phyloP scores from a whole-genome alignment of 805 yeast species.

The Pichia cabralensis region DNA sequence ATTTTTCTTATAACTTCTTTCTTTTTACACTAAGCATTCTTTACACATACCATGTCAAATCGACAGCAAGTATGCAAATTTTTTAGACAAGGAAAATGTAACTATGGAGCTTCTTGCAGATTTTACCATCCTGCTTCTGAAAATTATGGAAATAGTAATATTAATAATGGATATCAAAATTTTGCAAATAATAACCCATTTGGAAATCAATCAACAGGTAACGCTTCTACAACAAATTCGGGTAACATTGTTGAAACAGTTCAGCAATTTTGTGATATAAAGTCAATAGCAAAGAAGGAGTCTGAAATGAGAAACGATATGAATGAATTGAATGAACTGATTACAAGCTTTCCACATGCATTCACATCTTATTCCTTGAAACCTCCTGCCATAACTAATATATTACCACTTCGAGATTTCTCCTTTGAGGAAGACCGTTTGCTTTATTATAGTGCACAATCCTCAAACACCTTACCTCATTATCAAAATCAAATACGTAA shows the following conservation, averaged over 20 bases:
- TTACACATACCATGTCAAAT: too few relatives aligned
- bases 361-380: constrained; percentile 40
- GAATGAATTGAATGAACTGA: constrained; percentile 7
- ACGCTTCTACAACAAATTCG: neutral
- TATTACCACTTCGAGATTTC: constrained; percentile 40
- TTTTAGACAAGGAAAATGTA: constrained; percentile 32
- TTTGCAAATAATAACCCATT: constrained; percentile 1
- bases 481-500: constrained; percentile 32
- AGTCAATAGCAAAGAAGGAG: constrained; percentile 3
- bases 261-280: constrained; percentile 6
- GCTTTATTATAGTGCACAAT: constrained; percentile 34
- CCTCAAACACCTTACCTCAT: constrained; percentile 26
- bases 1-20: neutral
- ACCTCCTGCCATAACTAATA: constrained; percentile 37
- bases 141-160: constrained; percentile 4
- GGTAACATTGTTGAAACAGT: too few relatives aligned
- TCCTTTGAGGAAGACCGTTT: constrained; percentile 45
- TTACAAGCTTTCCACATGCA: constrained; percentile 20
- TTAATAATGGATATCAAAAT: constrained; percentile 3
- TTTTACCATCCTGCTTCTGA: constrained; percentile 29
- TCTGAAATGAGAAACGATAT: constrained; percentile 20
- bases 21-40: too few relatives aligned
- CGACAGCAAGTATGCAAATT: constrained; percentile 32
- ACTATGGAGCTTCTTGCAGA: constrained; percentile 33
- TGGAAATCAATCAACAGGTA: neutral